Percentiles rank a stretch among this genome's conserved stretches.
Evolutionary conservation across 768 basidiomycete species (phyloP).

Genomic region (Tylopilus balloui): DNA sequence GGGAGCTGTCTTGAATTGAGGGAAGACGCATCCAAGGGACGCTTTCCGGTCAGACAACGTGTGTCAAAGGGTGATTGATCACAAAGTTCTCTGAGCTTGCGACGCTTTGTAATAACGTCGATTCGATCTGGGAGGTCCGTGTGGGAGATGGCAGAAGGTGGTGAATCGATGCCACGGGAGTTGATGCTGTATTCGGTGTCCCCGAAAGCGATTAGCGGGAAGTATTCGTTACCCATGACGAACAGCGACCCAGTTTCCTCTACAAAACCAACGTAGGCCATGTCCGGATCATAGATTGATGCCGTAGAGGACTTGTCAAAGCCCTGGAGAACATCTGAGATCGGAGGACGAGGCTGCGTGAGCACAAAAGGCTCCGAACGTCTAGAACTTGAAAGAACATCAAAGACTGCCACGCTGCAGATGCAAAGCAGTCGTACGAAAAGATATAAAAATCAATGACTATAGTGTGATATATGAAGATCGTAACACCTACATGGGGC

Average conservation of each 20-base stretch:
- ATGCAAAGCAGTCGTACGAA: background rate
- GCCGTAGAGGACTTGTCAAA: conserved; percentile 32
- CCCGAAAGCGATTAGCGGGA: conserved; percentile 77
- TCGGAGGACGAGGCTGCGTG: conserved; percentile 76
- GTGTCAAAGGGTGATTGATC: conserved; percentile 40
- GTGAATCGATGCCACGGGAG: conserved; percentile 34
- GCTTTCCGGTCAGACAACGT: conserved; percentile 61
- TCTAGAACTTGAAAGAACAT: conserved; percentile 51
- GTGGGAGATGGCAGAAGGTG: conserved; percentile 27
- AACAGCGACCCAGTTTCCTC: conserved; percentile 70
- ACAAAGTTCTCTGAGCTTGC: conserved; percentile 43
- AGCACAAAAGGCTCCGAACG: conserved; percentile 71
- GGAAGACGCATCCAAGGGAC: conserved; percentile 44
- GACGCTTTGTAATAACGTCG: conserved; percentile 42
- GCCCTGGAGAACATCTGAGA: conserved; percentile 65
- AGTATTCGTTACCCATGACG: conserved; percentile 79
- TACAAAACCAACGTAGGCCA: conserved; percentile 80
- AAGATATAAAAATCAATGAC: conserved; percentile 12
- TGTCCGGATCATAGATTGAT: conserved; percentile 44
- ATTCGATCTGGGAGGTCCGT: conserved; percentile 38
- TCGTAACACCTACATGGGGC: conserved; percentile 57
- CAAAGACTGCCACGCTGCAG: conserved; percentile 76
- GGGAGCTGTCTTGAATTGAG: conserved; percentile 58
- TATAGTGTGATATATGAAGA: background rate
- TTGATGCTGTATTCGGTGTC: conserved; percentile 37